Percentiles rank a stretch among this genome's conserved stretches.
Conservation (phyloP, 2,329 filamentous ascomycete species). For the Ophiostoma tasmaniense region DNA sequence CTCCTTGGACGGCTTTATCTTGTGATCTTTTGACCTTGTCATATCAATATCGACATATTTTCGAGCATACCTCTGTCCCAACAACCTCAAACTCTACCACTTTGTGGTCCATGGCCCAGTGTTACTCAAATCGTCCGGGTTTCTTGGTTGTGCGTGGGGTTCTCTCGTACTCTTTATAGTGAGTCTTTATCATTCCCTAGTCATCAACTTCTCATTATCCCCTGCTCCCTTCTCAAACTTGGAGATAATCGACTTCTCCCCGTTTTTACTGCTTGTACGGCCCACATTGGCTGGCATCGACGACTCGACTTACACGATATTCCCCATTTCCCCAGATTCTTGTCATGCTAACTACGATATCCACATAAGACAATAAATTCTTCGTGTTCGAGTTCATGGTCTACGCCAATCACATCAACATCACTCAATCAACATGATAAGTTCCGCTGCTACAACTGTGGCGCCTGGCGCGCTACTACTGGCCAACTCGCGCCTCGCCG, state of each 20-base stretch:
- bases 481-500: constrained; percentile 11
- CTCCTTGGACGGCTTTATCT: not conserved
- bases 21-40: not conserved
- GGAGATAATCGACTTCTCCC: not conserved
- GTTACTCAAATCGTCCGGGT: not conserved
- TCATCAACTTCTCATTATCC: not conserved
- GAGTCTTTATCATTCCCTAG: not conserved
- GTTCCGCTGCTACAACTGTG: constrained; percentile 15
- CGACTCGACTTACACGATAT: not conserved
- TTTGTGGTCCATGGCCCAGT: not conserved
- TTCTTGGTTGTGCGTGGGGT: not conserved
- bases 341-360: constrained; percentile 5
- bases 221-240: not conserved
- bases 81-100: not conserved
- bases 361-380: not conserved
- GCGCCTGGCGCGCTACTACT: constrained; percentile 15
- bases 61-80: not conserved
- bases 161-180: not conserved
- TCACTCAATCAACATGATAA: constrained; percentile 19
- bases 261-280: not conserved
- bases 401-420: not conserved
- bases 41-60: not conserved
- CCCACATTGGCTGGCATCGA: not conserved
- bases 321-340: not conserved
- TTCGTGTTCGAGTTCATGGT: not conserved